Base-by-base conservation (phyloP, 345 rosid species). In the Turnera subulata region DNA sequence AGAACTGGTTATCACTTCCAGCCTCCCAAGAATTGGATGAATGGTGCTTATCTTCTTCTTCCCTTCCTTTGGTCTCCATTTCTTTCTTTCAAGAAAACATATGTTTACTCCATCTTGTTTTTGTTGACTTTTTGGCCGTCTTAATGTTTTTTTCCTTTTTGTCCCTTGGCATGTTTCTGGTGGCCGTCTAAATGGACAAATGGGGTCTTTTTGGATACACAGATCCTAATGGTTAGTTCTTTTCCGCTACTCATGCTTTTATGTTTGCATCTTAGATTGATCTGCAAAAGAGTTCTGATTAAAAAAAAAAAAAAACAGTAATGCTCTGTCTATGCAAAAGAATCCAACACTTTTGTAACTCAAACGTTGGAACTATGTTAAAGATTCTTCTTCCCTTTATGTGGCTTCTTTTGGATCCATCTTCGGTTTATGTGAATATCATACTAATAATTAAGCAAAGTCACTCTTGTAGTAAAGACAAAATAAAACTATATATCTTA, bases 191-290 rank as follows among this genome's bases (percentile, higher is more conserved):
- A 56, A 25, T 68, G 57, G 61, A 37, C 56, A 55, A 63, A n/a
- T 58, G 61, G 59, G 50, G 11, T 55, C n/a, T 16, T 9, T n/a
- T 21, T 66, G 68, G 69, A 29, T 55, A 32, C 40, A 45, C 79
- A 87, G 95, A 87, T 83, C 91, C 95, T 20, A 80, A 84, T 77
- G 91, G 95, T 87, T 23, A 77, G 83, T 63, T 53, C 38, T 54
- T 61, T 38, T 54, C 0, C 21, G 21, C 38, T 10, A 6, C 24
- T 25, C 14, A 42, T 24, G n/a, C 37, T 33, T 22, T 6, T 55
- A 15, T 29, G 6, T 29, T 7, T 21, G 32, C 18, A 1, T 16
- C 33, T 15, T 29, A 2, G 4, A 15, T 1, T 24, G 6, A 26
- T 17, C 44, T 40, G 2, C 35, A 29, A 29, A n/a, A n/a, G n/a